Percentiles rank a stretch among this genome's conserved stretches.
phyloP scores from a whole-genome alignment of 2,329 filamentous ascomycete species.

The Ceratocystis destructans region DNA sequence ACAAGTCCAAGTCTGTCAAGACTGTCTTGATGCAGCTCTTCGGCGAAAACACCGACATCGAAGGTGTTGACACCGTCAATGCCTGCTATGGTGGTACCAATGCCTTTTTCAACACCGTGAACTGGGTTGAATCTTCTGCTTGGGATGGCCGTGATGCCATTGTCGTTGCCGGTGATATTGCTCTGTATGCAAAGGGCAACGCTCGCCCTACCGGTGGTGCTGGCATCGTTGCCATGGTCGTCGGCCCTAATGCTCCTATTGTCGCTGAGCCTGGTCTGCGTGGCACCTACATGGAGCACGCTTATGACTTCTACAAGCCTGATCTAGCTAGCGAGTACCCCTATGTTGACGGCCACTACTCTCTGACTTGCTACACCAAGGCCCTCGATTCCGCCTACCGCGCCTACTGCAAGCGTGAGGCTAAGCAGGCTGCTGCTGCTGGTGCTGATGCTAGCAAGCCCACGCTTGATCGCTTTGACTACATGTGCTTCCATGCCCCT shows the following conservation, averaged over 20 bases:
- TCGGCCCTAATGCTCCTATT: constrained; percentile 65
- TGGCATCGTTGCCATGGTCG: constrained; percentile 63
- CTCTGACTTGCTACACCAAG: constrained; percentile 66
- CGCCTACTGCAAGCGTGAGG: constrained; percentile 63
- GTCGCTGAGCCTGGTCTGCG: constrained; percentile 67
- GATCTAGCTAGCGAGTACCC: constrained; percentile 79
- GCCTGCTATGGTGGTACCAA: constrained; percentile 81
- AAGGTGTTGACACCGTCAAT: constrained; percentile 72
- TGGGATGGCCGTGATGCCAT: constrained; percentile 77
- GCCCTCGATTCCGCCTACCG: constrained; percentile 71
- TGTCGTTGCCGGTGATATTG: constrained; percentile 70
- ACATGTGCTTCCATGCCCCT: constrained; percentile 69
- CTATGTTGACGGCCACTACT: constrained; percentile 73
- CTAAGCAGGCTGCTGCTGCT: constrained; percentile 33
- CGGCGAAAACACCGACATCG: constrained; percentile 68
- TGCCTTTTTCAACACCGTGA: constrained; percentile 67
- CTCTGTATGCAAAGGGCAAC: constrained; percentile 70
- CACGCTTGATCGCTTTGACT: constrained; percentile 67
- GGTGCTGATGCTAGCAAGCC: constrained; percentile 37
- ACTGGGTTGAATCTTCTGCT: constrained; percentile 76
- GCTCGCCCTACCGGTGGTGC: constrained; percentile 71
- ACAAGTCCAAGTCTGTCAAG: constrained; percentile 88
- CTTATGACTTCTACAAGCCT: constrained; percentile 85
- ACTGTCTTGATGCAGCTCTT: constrained; percentile 79
- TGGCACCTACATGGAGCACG: constrained; percentile 68